A percentile compares a stretch with the other conserved stretches of the same genome.
phyloP scores from a whole-genome alignment of 2,329 filamentous ascomycete genomes.

The Diaporthe sp. region DNA sequence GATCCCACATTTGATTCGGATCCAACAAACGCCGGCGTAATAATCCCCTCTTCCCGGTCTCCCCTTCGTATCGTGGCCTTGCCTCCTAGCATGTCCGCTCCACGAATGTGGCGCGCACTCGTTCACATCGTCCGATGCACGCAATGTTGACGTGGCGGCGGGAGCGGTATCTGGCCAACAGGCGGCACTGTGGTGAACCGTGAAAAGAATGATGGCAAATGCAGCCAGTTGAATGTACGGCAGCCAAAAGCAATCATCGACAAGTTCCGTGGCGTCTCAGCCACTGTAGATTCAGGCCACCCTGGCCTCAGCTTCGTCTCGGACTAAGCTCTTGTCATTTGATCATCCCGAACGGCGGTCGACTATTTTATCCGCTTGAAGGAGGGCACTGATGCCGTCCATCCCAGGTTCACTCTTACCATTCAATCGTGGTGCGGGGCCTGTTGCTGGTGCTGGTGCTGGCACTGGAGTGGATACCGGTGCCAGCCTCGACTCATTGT shows the following conservation, averaged over 20 bases:
- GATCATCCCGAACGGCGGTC: conserved; percentile 54
- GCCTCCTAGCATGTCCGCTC: not conserved
- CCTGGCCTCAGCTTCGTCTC: not conserved
- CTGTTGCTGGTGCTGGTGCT: not conserved
- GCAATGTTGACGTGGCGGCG: not conserved
- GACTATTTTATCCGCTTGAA: conserved; percentile 72
- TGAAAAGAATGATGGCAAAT: not conserved
- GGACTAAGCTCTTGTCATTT: not conserved
- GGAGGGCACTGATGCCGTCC: conserved; percentile 72
- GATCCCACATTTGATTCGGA: conserved; percentile 14
- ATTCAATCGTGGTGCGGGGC: conserved; percentile 38
- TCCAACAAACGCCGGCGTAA: conserved; percentile 25
- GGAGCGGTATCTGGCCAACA: not conserved
- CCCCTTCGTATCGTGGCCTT: not conserved
- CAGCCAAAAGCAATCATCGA: not conserved
- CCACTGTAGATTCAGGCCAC: not conserved
- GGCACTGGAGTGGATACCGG: conserved; percentile 39
- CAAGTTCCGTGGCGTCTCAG: not conserved
- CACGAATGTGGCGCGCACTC: not conserved
- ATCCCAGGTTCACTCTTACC: conserved; percentile 54
- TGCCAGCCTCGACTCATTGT: conserved; percentile 22
- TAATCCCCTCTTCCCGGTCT: not conserved
- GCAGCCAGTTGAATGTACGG: not conserved
- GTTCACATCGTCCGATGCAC: not conserved
- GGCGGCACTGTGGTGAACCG: not conserved